A percentile compares a stretch with the other conserved stretches of the same genome.
Evolutionary conservation across 441 rosid species (phyloP).

Genomic region (Aquilaria agallochum): DNA sequence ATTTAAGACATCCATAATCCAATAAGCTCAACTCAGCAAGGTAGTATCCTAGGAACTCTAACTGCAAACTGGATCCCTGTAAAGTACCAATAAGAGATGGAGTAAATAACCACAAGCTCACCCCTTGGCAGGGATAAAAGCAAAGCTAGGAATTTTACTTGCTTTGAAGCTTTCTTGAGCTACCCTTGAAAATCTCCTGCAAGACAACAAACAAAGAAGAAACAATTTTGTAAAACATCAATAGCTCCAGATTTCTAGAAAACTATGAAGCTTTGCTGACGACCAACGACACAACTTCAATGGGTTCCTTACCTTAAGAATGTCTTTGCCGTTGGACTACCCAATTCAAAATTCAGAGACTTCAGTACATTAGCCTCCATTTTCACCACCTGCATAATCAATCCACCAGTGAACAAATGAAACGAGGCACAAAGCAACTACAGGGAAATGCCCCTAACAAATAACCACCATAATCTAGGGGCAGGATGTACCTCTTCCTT

Average conservation of each 20-base stretch:
- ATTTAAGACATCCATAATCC: conserved; percentile 58
- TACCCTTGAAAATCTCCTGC: conserved; percentile 52
- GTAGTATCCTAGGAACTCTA: conserved; percentile 72
- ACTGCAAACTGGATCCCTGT: conserved; percentile 45
- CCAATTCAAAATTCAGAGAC: conserved; percentile 57
- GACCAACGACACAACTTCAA: too few species aligned
- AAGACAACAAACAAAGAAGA: conserved; percentile 6
- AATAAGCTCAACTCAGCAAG: conserved; percentile 71
- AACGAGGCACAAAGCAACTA: neutral
- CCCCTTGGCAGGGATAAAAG: too few species aligned
- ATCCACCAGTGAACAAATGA: neutral
- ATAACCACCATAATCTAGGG: neutral
- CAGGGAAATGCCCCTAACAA: neutral
- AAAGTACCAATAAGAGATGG: neutral
- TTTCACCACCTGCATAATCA: conserved; percentile 29
- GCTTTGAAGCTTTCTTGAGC: conserved; percentile 63
- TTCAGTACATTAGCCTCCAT: conserved; percentile 72
- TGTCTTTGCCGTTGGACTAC: conserved; percentile 65
- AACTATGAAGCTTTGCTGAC: neutral
- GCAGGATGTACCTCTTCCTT: conserved; percentile 32
- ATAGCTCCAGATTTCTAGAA: neutral
- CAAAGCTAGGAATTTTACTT: conserved; percentile 7
- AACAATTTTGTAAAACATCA: too few species aligned
- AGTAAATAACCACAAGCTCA: conserved; percentile 7
- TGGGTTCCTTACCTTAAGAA: conserved; percentile 43